These are phyloP conservation scores for Volutella citrinella DNA, from an alignment of 2,329 filamentous ascomycete species.

Conservation along the genomic window DNA sequence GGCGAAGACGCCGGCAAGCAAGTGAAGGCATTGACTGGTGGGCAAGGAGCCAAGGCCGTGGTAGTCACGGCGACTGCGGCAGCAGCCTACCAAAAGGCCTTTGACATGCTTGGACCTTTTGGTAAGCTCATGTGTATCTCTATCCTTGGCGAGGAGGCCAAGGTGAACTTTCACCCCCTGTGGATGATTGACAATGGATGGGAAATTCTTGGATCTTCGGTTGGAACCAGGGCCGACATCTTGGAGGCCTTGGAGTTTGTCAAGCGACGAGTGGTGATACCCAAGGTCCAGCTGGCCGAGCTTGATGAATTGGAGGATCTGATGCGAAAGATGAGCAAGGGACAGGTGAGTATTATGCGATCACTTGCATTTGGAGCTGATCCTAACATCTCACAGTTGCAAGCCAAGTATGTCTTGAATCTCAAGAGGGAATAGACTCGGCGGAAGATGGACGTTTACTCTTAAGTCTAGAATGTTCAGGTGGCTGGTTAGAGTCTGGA, in stretches of 20 bases:
- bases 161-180: slow-evolving; percentile 31
- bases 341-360: slow-evolving; percentile 11
- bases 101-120: slow-evolving; percentile 27
- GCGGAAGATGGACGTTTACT: no score
- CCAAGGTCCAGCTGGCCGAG: slow-evolving; percentile 9
- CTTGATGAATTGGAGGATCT: slow-evolving; percentile 12
- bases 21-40: slow-evolving; percentile 11
- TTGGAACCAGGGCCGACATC: slow-evolving; percentile 37
- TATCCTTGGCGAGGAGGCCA: slow-evolving; percentile 27
- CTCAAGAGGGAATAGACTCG: slow-evolving; percentile 4
- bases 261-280: slow-evolving; percentile 12
- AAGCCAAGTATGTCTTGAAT: slow-evolving; percentile 17
- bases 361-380: no score
- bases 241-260: slow-evolving; percentile 41
- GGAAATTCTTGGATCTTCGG: slow-evolving; percentile 31
- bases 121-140: slow-evolving; percentile 39
- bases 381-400: slow-evolving; percentile 4
- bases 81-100: slow-evolving; percentile 31
- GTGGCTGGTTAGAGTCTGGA: no score
- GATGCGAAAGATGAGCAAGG: slow-evolving; percentile 15
- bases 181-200: slow-evolving; percentile 33
- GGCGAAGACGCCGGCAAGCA: slow-evolving; percentile 4
- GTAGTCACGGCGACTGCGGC: slow-evolving; percentile 30
- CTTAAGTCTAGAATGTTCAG: no score
- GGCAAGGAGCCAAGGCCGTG: slow-evolving; percentile 20